Conservation (phyloP, 257 asterid species). For the Verbascum thapsus region DNA sequence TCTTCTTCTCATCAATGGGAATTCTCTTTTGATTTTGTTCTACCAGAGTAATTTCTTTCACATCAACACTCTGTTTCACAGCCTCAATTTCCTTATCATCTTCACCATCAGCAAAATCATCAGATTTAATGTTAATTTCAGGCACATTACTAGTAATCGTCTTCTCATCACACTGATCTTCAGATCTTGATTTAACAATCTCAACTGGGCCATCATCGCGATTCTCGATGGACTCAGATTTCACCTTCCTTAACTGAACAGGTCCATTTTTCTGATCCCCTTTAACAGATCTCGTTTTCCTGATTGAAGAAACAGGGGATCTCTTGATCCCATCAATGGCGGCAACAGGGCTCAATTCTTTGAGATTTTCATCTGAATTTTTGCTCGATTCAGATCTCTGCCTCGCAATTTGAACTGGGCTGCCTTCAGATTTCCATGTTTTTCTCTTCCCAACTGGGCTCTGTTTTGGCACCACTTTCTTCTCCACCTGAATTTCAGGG, state of each 20-base stretch:
- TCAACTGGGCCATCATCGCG: conserved; percentile 27
- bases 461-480: conserved; percentile 47
- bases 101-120: conserved; percentile 32
- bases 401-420: conserved; percentile 58
- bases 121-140: conserved; percentile 35
- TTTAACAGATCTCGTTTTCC: conserved; percentile 46
- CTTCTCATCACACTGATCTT: conserved; percentile 46
- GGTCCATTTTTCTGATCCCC: conserved; percentile 21
- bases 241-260: conserved; percentile 38
- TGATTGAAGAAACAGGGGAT: conserved; percentile 38
- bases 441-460: conserved; percentile 69
- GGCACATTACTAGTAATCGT: conserved; percentile 44
- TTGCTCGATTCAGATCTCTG: conserved; percentile 59
- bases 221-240: conserved; percentile 31
- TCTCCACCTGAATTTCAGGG: conserved; percentile 34
- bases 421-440: conserved; percentile 71
- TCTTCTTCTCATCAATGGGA: conserved; percentile 44
- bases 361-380: conserved; percentile 42
- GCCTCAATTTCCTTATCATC: conserved; percentile 38
- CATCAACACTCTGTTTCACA: conserved; percentile 42
- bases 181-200: conserved; percentile 43
- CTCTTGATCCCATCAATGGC: conserved; percentile 44
- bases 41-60: conserved; percentile 40
- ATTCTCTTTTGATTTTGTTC: conserved; percentile 31
- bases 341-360: conserved; percentile 36